Conservation (phyloP, 805 yeast genomes). For the Schizosaccharomyces osmophilus region DNA sequence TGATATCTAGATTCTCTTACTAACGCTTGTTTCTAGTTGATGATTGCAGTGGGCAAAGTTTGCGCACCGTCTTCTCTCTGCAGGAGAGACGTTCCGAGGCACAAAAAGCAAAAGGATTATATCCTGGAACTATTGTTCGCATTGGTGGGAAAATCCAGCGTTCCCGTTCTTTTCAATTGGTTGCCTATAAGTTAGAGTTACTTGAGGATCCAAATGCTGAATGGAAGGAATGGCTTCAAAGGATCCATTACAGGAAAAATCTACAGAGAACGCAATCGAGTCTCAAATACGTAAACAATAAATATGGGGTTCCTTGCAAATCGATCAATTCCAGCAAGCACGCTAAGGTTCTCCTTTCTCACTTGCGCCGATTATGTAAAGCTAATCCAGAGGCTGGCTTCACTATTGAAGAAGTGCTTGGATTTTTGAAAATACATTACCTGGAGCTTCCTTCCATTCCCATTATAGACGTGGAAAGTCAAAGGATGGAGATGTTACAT, state of each 20-base stretch:
- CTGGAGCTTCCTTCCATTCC: neutral
- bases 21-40: neutral
- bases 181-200: neutral
- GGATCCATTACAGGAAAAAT: neutral
- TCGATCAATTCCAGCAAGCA: neutral
- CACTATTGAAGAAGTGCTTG: neutral
- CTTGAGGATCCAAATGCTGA: neutral
- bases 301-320: neutral
- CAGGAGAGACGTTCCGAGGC: neutral
- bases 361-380: neutral
- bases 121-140: neutral
- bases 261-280: neutral
- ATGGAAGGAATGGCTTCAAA: neutral
- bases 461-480: neutral
- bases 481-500: neutral
- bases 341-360: neutral
- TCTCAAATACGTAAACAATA: neutral
- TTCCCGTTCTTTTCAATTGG: neutral
- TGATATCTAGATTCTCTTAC: neutral
- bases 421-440: neutral
- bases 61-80: neutral
- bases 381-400: neutral
- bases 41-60: neutral
- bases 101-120: neutral
- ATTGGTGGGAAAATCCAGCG: neutral